These are phyloP conservation scores for Acephala macrosclerotiorum DNA, from an alignment of 2,329 filamentous ascomycete genomes.

Conservation along the genomic window DNA sequence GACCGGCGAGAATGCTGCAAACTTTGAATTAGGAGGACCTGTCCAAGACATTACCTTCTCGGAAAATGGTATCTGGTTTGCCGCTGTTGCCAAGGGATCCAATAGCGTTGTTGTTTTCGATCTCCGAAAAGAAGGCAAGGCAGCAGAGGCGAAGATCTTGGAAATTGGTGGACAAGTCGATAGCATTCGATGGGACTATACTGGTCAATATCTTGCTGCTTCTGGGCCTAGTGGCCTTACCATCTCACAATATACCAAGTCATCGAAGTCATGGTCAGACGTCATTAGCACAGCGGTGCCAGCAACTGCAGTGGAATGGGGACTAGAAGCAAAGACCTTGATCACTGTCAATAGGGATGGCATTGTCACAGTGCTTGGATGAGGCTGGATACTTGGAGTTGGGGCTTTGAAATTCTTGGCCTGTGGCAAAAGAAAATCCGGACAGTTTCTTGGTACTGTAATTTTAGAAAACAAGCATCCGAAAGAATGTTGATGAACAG, in stretches of 20 bases:
- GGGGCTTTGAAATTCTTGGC: conserved; percentile 31
- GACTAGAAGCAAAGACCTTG: conserved; percentile 74
- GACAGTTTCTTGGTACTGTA: conserved; percentile 35
- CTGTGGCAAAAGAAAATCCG: conserved; percentile 36
- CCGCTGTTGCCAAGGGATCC: conserved; percentile 79
- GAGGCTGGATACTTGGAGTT: conserved; percentile 44
- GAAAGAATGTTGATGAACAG: conserved; percentile 9
- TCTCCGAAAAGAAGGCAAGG: conserved; percentile 87
- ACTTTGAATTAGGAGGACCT: conserved; percentile 73
- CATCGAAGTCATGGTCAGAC: conserved; percentile 88
- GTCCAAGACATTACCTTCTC: conserved; percentile 85
- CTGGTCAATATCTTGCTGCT: conserved; percentile 88
- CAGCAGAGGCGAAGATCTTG: conserved; percentile 81
- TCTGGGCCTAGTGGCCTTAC: conserved; percentile 81
- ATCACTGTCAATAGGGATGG: conserved; percentile 79
- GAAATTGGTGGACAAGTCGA: conserved; percentile 83
- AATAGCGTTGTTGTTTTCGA: conserved; percentile 88
- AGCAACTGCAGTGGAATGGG: conserved; percentile 80
- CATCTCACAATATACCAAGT: conserved; percentile 90
- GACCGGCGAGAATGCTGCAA: conserved; percentile 77
- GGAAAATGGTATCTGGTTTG: conserved; percentile 97
- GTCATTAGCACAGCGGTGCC: conserved; percentile 78
- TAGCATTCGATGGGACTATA: conserved; percentile 89
- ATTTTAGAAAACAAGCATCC: conserved; percentile 33
- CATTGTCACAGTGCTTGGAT: conserved; percentile 72